A percentile compares a stretch with the other conserved stretches of the same genome.
Conservation (phyloP, 257 asterid genomes). For the Phtheirospermum japonicum region DNA sequence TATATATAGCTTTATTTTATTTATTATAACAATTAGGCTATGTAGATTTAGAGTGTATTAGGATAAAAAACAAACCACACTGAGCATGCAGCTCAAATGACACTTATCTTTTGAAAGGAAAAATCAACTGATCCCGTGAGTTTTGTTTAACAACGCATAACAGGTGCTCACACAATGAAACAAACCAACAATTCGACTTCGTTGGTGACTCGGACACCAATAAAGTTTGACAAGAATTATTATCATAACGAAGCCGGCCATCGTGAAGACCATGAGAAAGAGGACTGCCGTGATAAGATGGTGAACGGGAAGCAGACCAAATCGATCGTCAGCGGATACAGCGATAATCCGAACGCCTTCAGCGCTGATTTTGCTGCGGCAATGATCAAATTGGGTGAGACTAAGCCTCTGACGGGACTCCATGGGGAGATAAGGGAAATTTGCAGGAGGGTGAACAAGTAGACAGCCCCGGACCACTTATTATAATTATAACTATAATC, state of each 20-base stretch:
- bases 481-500: too few relatives aligned
- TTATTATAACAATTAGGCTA: too few relatives aligned
- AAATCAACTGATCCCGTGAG: too few relatives aligned
- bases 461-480: too few relatives aligned
- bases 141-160: too few relatives aligned
- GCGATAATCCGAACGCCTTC: conserved; percentile 31
- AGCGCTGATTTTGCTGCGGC: conserved; percentile 36
- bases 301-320: conserved; percentile 25
- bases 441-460: background rate
- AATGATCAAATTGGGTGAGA: conserved; percentile 50
- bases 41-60: too few relatives aligned
- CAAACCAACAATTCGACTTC: conserved; percentile 47
- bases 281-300: conserved; percentile 44
- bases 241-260: conserved; percentile 2
- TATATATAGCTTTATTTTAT: too few relatives aligned
- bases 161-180: conserved; percentile 64
- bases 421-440: conserved; percentile 41
- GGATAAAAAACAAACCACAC: too few relatives aligned
- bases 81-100: too few relatives aligned
- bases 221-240: conserved; percentile 35
- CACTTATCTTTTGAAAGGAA: too few relatives aligned
- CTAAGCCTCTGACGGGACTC: conserved; percentile 42
- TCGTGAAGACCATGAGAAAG: conserved; percentile 21
- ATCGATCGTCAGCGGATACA: conserved; percentile 32
- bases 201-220: conserved; percentile 32